phyloP scores from a whole-genome alignment of 225 moss, liverwort and hornwort genomes.

The Marchantia paleacea region DNA sequence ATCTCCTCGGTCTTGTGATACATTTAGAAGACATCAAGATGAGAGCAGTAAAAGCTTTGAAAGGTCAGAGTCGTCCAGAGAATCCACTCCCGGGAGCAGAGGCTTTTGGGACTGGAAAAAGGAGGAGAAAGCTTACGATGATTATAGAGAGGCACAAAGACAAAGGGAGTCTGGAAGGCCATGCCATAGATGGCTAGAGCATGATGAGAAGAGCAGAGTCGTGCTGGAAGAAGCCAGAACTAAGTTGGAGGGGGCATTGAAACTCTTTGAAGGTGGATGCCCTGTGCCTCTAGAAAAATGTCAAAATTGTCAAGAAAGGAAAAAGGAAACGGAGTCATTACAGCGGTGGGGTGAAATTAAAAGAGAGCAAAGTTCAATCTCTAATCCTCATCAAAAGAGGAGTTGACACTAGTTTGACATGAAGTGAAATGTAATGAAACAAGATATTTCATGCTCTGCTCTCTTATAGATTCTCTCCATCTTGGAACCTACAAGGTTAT shows the following conservation, averaged over 20 bases:
- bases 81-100: constrained; percentile 16
- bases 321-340: neutral
- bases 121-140: neutral
- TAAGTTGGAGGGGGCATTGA: neutral
- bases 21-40: neutral
- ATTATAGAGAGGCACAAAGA: neutral
- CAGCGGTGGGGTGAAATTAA: neutral
- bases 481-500: too few relatives aligned
- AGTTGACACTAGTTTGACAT: neutral
- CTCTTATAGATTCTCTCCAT: too few relatives aligned
- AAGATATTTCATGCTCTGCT: too few relatives aligned
- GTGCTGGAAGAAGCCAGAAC: constrained; percentile 4
- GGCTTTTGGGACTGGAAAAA: constrained; percentile 10
- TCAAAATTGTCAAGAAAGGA: constrained; percentile 9
- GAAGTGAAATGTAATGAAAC: too few relatives aligned
- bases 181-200: neutral
- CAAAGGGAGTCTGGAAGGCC: neutral
- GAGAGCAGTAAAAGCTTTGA: neutral
- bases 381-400: neutral
- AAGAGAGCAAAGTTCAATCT: neutral
- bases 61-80: constrained; percentile 7
- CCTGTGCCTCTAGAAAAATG: neutral
- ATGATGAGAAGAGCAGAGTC: neutral
- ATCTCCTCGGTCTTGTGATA: neutral
- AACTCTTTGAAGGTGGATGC: neutral